Evolutionary conservation across 768 basidiomycete species (phyloP).

Genomic region (Leccinum incarnatum): DNA sequence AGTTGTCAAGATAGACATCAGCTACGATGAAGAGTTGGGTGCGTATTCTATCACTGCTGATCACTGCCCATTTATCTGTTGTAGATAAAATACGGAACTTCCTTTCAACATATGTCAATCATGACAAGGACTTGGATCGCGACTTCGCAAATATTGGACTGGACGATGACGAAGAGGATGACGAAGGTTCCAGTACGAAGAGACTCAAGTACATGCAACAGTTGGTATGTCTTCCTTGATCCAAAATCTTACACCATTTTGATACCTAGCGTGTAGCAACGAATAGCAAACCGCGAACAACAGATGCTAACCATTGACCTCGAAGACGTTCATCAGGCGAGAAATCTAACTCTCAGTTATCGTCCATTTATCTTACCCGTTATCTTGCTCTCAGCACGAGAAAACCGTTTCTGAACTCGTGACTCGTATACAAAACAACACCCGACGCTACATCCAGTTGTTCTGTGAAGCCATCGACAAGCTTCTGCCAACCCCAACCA

Average conservation of each 20-base stretch:
- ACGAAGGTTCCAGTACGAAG: slow-evolving; percentile 33
- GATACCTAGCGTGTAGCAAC: slow-evolving; percentile 51
- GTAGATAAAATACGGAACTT: slow-evolving; percentile 71
- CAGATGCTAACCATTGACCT: slow-evolving; percentile 86
- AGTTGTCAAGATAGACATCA: slow-evolving; percentile 55
- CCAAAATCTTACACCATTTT: slow-evolving; percentile 19
- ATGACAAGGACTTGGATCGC: slow-evolving; percentile 62
- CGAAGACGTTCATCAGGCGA: slow-evolving; percentile 78
- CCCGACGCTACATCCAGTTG: slow-evolving; percentile 84
- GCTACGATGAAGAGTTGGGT: slow-evolving; percentile 77
- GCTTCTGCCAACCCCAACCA: slow-evolving; percentile 83
- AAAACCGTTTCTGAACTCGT: slow-evolving; percentile 73
- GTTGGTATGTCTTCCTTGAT: slow-evolving; percentile 53
- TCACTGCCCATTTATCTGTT: slow-evolving; percentile 2
- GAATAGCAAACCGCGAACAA: slow-evolving; percentile 89
- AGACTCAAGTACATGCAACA: slow-evolving; percentile 79
- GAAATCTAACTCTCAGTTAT: slow-evolving; percentile 17
- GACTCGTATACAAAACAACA: slow-evolving; percentile 74
- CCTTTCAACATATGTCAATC: slow-evolving; percentile 62
- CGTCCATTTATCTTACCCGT: slow-evolving; percentile 5
- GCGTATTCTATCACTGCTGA: background rate
- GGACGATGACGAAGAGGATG: slow-evolving; percentile 44
- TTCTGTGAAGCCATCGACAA: slow-evolving; percentile 91
- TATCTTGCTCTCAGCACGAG: slow-evolving; percentile 50
- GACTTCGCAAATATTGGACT: slow-evolving; percentile 73